These are phyloP conservation scores for Setaria viridis DNA, from an alignment of 202 grass and related monocot genomes.

Conservation along the genomic window DNA sequence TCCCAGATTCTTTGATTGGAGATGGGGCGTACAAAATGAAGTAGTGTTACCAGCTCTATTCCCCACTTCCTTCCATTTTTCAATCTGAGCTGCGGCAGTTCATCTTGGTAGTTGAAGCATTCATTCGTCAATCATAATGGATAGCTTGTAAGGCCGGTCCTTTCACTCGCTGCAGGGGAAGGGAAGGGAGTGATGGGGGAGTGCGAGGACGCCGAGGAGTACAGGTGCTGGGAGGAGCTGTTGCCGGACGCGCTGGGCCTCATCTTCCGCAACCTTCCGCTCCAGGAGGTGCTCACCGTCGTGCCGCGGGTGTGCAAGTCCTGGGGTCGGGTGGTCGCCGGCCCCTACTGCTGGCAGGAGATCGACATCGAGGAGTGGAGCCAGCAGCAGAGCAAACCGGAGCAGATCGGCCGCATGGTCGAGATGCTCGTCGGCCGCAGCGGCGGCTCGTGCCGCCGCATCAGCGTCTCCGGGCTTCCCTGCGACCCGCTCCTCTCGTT, in stretches of 20 bases:
- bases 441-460: conserved; percentile 74
- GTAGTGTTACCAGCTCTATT: neutral
- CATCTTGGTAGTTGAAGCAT: conserved; percentile 48
- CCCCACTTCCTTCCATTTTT: neutral
- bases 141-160: conserved; percentile 38
- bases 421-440: conserved; percentile 75
- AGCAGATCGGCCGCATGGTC: conserved; percentile 83
- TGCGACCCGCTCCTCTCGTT: conserved; percentile 79
- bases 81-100: conserved; percentile 34
- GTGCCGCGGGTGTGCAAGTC: conserved; percentile 89
- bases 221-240: conserved; percentile 84
- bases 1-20: conserved; percentile 7
- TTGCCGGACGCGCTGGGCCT: conserved; percentile 95
- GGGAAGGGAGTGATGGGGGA: conserved; percentile 61
- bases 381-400: conserved; percentile 74
- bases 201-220: conserved; percentile 51
- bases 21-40: conserved; percentile 6
- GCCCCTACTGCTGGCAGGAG: conserved; percentile 97
- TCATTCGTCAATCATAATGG: conserved; percentile 18
- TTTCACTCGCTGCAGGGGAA: neutral
- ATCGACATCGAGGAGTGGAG: conserved; percentile 98
- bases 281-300: conserved; percentile 87
- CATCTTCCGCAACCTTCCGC: conserved; percentile 85
- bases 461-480: conserved; percentile 76
- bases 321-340: conserved; percentile 68